Evolutionary conservation across 2,329 filamentous ascomycete genomes (phyloP).

Genomic region (Ilyonectria destructans): DNA sequence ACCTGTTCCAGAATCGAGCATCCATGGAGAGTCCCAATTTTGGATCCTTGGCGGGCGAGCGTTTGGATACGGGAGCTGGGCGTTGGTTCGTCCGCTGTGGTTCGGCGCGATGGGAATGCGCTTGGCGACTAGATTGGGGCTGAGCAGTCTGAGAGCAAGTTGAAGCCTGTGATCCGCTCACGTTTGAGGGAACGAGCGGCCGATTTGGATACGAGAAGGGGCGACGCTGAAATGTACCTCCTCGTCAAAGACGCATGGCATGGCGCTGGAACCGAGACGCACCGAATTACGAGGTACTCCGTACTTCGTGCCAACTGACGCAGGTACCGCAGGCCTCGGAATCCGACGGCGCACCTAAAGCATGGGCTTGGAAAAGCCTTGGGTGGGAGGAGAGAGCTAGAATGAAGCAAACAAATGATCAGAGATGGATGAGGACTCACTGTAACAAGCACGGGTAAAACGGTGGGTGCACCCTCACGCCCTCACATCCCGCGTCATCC

Average conservation of each 20-base stretch:
- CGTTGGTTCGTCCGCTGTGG: background rate
- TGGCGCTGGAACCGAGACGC: background rate
- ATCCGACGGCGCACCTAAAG: background rate
- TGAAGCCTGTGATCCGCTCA: background rate
- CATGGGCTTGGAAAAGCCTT: background rate
- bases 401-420: background rate
- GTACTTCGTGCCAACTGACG: background rate
- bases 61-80: constrained; percentile 2
- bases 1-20: constrained; percentile 1
- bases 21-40: background rate
- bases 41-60: background rate
- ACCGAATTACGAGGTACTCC: background rate
- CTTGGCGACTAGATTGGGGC: background rate
- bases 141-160: constrained; percentile 1
- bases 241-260: background rate
- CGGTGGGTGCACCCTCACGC: background rate
- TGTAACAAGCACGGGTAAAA: background rate
- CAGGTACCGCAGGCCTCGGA: constrained; percentile 7
- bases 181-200: background rate
- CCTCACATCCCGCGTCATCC: background rate
- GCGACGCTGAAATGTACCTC: background rate
- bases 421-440: too few relatives aligned
- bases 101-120: background rate
- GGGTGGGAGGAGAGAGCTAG: background rate
- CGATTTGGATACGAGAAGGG: constrained; percentile 6